Conservation (phyloP, 345 rosid species). For the Gossypium sturtianum region DNA sequence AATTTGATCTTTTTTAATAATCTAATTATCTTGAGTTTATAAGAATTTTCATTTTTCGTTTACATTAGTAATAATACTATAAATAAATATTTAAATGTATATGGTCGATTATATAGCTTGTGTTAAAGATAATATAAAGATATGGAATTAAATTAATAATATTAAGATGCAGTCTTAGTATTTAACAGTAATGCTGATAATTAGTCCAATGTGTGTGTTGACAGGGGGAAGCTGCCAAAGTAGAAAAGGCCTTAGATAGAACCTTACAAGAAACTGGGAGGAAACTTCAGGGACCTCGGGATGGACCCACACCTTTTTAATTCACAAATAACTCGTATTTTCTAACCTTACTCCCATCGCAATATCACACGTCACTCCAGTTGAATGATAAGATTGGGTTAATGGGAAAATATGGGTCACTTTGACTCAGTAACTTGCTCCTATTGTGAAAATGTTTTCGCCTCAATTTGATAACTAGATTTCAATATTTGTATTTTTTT, state of each 20-base stretch:
- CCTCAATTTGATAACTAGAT: too few relatives aligned
- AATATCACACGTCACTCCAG: not conserved
- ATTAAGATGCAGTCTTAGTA: not conserved
- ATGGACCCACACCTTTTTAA: not conserved
- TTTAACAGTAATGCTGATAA: not conserved
- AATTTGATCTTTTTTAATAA: too few relatives aligned
- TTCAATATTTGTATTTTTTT: too few relatives aligned
- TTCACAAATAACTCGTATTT: too few relatives aligned
- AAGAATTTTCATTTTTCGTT: too few relatives aligned
- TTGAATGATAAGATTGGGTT: not conserved
- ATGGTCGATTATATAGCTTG: too few relatives aligned
- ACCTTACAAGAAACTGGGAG: constrained; percentile 37
- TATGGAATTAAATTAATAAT: too few relatives aligned
- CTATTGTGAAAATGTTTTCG: not conserved
- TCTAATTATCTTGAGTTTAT: too few relatives aligned
- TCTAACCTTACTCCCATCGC: not conserved
- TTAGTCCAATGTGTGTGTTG: constrained; percentile 23
- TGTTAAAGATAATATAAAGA: not conserved
- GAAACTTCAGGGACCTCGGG: constrained; percentile 15
- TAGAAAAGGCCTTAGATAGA: constrained; percentile 35
- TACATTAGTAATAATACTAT: too few relatives aligned
- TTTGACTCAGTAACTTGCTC: not conserved
- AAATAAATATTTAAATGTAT: too few relatives aligned
- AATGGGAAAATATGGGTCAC: not conserved
- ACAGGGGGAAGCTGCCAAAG: constrained; percentile 31